Percentiles rank a stretch among this genome's conserved stretches.
phyloP scores from a whole-genome alignment of 2,329 filamentous ascomycete species.

The Fusarium nisikadoi region DNA sequence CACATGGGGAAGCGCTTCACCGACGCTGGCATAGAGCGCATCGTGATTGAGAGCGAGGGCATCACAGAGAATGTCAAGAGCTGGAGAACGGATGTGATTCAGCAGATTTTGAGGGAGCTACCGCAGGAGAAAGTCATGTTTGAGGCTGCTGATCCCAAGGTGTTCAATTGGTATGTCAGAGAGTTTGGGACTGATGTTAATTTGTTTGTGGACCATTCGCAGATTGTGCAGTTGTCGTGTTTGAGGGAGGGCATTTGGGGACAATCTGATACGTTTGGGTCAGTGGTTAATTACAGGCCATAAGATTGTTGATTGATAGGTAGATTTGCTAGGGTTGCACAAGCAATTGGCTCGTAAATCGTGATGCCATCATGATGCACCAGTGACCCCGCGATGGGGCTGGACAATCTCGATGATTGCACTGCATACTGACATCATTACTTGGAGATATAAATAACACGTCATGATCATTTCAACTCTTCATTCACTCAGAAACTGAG shows the following conservation, averaged over 20 bases:
- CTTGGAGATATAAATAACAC: background rate
- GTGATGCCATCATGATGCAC: slow-evolving; percentile 29
- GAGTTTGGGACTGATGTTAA: slow-evolving; percentile 68
- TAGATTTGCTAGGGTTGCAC: background rate
- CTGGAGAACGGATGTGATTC: slow-evolving; percentile 67
- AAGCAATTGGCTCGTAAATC: background rate
- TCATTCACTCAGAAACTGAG: too few relatives aligned
- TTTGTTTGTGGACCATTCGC: slow-evolving; percentile 66
- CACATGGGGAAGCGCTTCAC: slow-evolving; percentile 62
- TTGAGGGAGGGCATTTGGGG: slow-evolving; percentile 65
- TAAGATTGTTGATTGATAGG: background rate
- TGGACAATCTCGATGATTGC: slow-evolving; percentile 10
- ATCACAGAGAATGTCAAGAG: slow-evolving; percentile 66
- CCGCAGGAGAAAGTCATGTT: slow-evolving; percentile 66
- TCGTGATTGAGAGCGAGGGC: slow-evolving; percentile 70
- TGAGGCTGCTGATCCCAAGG: slow-evolving; percentile 64
- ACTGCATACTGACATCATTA: slow-evolving; percentile 28
- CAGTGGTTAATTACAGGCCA: slow-evolving; percentile 1
- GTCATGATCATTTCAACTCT: background rate
- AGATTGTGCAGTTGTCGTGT: slow-evolving; percentile 66
- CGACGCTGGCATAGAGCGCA: slow-evolving; percentile 61
- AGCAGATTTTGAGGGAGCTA: slow-evolving; percentile 61
- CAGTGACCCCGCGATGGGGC: background rate
- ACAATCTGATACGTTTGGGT: slow-evolving; percentile 64
- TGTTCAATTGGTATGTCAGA: slow-evolving; percentile 67